A percentile compares a stretch with the other conserved stretches of the same genome.
Evolutionary conservation across 108 stramenopile species (phyloP).

Genomic region (Hondaea fermentalgiana): DNA sequence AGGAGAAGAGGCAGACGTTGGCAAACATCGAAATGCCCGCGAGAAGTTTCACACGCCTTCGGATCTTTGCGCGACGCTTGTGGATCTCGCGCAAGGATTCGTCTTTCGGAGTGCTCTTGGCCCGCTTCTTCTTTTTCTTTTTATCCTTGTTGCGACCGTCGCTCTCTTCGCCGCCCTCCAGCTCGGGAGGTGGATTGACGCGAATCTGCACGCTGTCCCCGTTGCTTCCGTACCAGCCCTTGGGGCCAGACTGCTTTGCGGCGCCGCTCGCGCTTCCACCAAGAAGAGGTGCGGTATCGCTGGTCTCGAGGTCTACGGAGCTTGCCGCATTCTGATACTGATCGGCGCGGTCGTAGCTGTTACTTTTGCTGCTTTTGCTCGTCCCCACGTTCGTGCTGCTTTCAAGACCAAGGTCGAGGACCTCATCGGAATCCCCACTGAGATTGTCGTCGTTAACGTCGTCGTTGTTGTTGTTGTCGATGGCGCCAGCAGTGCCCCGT

Average conservation of each 20-base stretch:
- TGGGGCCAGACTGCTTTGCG: background rate
- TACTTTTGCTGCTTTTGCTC: background rate
- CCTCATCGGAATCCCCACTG: background rate
- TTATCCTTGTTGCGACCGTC: background rate
- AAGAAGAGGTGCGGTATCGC: background rate
- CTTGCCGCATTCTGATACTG: background rate
- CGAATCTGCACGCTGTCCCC: no score
- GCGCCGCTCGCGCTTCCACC: no score
- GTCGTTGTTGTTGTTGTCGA: background rate
- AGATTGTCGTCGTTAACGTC: background rate
- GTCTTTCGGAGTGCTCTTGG: background rate
- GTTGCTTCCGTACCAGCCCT: background rate
- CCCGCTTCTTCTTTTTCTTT: background rate
- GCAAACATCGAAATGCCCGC: constrained; percentile 53
- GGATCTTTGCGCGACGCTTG: background rate
- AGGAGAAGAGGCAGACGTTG: constrained; percentile 66
- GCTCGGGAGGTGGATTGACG: background rate
- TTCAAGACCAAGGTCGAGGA: background rate
- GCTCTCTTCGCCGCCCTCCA: background rate
- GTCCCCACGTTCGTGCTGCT: background rate
- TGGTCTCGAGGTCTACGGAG: background rate
- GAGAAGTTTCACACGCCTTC: background rate
- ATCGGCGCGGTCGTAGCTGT: background rate
- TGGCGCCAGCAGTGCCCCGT: background rate
- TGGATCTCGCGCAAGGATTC: background rate